Evolutionary conservation across 345 rosid species (phyloP).

Genomic region (Limnanthes douglasii): DNA sequence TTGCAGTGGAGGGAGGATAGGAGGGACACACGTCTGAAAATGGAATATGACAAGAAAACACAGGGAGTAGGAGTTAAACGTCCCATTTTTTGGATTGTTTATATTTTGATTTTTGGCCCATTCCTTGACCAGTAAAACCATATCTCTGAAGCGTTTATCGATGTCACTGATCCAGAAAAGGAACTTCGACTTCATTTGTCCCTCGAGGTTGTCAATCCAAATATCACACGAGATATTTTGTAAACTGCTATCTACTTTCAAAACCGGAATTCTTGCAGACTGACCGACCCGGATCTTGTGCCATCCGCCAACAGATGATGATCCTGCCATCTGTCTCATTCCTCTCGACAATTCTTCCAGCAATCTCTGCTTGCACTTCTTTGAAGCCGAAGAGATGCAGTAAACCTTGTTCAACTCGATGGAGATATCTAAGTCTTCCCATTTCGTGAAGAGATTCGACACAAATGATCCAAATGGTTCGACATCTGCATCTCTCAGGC

Average conservation of each 20-base stretch:
- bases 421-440: slow-evolving; percentile 86
- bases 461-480: slow-evolving; percentile 88
- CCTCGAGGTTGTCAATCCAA: slow-evolving; percentile 64
- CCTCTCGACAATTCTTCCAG: slow-evolving; percentile 38
- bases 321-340: slow-evolving; percentile 43
- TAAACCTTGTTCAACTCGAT: slow-evolving; percentile 37
- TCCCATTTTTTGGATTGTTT: slow-evolving; percentile 55
- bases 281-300: slow-evolving; percentile 35
- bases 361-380: slow-evolving; percentile 44
- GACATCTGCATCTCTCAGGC: slow-evolving; percentile 72
- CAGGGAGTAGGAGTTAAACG: slow-evolving; percentile 73
- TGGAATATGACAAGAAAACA: slow-evolving; percentile 80
- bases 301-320: too few species aligned
- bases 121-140: slow-evolving; percentile 88
- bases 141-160: slow-evolving; percentile 69
- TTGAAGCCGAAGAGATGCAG: slow-evolving; percentile 46
- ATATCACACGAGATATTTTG: slow-evolving; percentile 65
- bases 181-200: slow-evolving; percentile 65
- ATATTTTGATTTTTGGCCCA: slow-evolving; percentile 87
- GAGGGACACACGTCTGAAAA: slow-evolving; percentile 88
- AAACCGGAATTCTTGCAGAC: slow-evolving; percentile 72
- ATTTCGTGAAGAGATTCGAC: slow-evolving; percentile 60
- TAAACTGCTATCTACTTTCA: slow-evolving; percentile 38
- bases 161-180: slow-evolving; percentile 66
- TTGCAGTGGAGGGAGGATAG: slow-evolving; percentile 71